A percentile compares a stretch with the other conserved stretches of the same genome.
These are phyloP conservation scores for Neurospora pannonica DNA, from an alignment of 495 filamentous ascomycete species.

Conservation along the genomic window DNA sequence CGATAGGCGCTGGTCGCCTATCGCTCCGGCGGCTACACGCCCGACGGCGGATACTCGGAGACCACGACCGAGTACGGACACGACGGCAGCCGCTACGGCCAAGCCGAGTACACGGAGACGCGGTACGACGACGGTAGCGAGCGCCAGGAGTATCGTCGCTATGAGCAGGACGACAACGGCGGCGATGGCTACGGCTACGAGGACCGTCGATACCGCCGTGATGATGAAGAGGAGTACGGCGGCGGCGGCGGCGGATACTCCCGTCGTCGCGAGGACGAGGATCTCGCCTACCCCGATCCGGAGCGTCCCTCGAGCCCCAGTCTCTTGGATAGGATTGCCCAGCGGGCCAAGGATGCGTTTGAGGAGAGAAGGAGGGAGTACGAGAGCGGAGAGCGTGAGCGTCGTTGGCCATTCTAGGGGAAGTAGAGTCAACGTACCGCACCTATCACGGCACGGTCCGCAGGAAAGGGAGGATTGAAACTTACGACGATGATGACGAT, in stretches of 20 bases:
- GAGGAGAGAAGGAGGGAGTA: constrained; percentile 8
- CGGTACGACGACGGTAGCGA: constrained; percentile 33
- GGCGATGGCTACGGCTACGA: constrained; percentile 27
- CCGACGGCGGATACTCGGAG: constrained; percentile 35
- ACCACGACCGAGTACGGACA: constrained; percentile 36
- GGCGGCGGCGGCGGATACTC: neutral
- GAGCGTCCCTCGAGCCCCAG: constrained; percentile 9
- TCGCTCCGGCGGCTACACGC: constrained; percentile 21
- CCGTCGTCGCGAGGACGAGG: constrained; percentile 2
- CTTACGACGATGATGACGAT: neutral
- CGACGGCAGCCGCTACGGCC: constrained; percentile 36
- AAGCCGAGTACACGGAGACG: constrained; percentile 36
- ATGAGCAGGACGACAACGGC: constrained; percentile 30
- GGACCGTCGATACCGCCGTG: constrained; percentile 21
- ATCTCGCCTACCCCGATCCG: neutral
- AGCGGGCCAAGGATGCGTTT: constrained; percentile 17
- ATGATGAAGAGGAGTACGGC: constrained; percentile 2
- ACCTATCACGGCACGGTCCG: neutral
- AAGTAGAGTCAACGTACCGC: neutral
- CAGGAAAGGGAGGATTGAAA: neutral
- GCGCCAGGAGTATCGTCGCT: constrained; percentile 35
- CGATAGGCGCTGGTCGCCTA: constrained; percentile 36
- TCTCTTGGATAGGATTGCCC: constrained; percentile 16
- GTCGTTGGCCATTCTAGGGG: neutral
- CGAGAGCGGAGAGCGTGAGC: neutral